phyloP scores from a whole-genome alignment of 2,329 filamentous ascomycete species.

The Fusarium incarnatum region DNA sequence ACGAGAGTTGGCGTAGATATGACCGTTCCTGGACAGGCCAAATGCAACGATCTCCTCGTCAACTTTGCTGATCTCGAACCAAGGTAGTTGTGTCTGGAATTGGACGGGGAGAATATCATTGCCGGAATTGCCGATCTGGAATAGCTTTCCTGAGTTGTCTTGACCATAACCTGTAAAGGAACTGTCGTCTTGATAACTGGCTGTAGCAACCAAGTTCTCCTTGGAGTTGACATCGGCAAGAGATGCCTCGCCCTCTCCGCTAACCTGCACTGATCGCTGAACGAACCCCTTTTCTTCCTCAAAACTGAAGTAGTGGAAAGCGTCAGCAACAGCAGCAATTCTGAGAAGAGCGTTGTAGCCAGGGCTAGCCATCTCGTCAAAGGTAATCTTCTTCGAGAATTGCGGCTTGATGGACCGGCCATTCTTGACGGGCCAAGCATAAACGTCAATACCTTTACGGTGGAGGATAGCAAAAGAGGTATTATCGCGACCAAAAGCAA shows the following conservation, averaged over 20 bases:
- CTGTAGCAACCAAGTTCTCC: conserved; percentile 46
- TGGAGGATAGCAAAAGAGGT: conserved; percentile 79
- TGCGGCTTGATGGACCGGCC: conserved; percentile 61
- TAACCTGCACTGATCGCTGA: conserved; percentile 41
- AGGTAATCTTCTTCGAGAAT: conserved; percentile 55
- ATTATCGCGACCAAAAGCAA: conserved; percentile 76
- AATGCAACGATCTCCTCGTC: conserved; percentile 60
- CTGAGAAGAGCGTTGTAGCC: conserved; percentile 18
- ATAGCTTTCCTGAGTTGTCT: conserved; percentile 59
- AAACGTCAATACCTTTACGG: conserved; percentile 73
- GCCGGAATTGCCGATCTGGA: conserved; percentile 51
- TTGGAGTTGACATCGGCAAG: conserved; percentile 35
- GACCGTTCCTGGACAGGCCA: conserved; percentile 80
- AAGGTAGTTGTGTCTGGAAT: conserved; percentile 63
- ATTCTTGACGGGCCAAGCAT: conserved; percentile 73
- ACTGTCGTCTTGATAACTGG: conserved; percentile 49
- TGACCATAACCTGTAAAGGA: conserved; percentile 57
- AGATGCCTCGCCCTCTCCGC: conserved; percentile 26
- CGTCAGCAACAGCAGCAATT: conserved; percentile 37
- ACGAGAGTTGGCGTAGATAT: conserved; percentile 80
- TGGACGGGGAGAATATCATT: conserved; percentile 52
- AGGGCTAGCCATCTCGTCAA: conserved; percentile 50
- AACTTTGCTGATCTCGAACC: conserved; percentile 61
- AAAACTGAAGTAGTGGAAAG: conserved; percentile 51
- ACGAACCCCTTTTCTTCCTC: conserved; percentile 43